Conservation (phyloP, 208 protist species). For the Tritrichomonas foetus region DNA sequence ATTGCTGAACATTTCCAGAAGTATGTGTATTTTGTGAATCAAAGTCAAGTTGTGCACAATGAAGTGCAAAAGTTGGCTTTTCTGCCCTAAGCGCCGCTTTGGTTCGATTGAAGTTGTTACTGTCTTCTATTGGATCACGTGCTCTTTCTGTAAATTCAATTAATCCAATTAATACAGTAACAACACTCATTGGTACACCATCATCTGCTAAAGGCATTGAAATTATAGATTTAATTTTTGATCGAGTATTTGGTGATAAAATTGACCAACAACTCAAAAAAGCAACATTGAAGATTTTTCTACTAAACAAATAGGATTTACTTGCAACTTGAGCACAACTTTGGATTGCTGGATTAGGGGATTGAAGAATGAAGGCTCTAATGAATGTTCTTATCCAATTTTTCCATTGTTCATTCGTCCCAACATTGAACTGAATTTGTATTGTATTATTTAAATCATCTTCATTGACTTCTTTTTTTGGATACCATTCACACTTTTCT, state of each 20-base stretch:
- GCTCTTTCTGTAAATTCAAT: conserved; percentile 32
- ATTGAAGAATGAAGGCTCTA: not conserved
- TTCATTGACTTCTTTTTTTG: not conserved
- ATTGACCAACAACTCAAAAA: not conserved
- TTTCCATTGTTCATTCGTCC: not conserved
- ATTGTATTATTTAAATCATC: not conserved
- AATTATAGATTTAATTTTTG: not conserved
- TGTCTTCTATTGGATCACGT: not conserved
- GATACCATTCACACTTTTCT: not conserved
- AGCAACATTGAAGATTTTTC: not conserved
- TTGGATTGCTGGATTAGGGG: not conserved
- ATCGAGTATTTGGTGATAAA: too few relatives aligned
- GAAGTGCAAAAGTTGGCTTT: not conserved
- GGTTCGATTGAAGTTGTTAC: not conserved
- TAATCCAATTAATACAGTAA: not conserved
- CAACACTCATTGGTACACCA: not conserved
- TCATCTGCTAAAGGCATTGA: not conserved
- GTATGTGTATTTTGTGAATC: not conserved
- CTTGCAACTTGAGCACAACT: not conserved
- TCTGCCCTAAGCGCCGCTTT: not conserved
- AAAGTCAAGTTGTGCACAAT: conserved; percentile 23
- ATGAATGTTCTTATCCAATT: not conserved
- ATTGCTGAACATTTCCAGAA: too few relatives aligned
- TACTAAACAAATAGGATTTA: not conserved
- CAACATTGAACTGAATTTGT: not conserved